A percentile compares a stretch with the other conserved stretches of the same genome.
These are phyloP conservation scores for Colletotrichum cereale DNA, from an alignment of 2,329 filamentous ascomycete genomes.

Conservation along the genomic window DNA sequence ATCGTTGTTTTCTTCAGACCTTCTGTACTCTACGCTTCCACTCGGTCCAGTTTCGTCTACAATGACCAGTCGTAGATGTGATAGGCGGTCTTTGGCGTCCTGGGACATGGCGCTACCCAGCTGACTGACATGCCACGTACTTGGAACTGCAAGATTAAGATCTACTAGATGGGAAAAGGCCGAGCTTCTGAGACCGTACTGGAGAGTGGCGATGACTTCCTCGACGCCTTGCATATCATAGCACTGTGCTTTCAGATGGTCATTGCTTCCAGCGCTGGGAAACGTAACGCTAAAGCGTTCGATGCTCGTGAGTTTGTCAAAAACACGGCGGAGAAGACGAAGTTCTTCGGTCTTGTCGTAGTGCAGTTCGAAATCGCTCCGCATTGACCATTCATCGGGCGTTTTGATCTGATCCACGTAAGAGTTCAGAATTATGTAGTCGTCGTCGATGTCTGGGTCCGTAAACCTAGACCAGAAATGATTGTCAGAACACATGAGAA, in stretches of 20 bases:
- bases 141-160: conserved; percentile 20
- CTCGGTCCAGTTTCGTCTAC: conserved; percentile 27
- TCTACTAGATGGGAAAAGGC: conserved; percentile 10
- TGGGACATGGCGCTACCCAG: not conserved
- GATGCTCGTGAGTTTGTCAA: not conserved
- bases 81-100: conserved; percentile 14
- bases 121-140: conserved; percentile 20
- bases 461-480: not conserved
- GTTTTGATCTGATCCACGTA: not conserved
- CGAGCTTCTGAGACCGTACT: conserved; percentile 5
- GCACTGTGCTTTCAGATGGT: conserved; percentile 5
- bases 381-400: not conserved
- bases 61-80: conserved; percentile 9
- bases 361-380: conserved; percentile 5
- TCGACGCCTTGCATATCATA: conserved; percentile 22
- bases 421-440: conserved; percentile 13
- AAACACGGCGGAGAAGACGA: not conserved
- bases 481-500: not conserved
- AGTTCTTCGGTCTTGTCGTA: conserved; percentile 16
- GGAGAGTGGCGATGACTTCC: not conserved
- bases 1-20: not conserved
- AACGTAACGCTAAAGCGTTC: conserved; percentile 15
- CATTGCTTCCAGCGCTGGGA: not conserved
- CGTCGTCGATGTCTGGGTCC: not conserved
- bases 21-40: conserved; percentile 1